Evolutionary conservation across 139 green algal genomes (phyloP), one percentile per base, ranked within the genome.

Genomic region (Zygnema cylindricum): DNA sequence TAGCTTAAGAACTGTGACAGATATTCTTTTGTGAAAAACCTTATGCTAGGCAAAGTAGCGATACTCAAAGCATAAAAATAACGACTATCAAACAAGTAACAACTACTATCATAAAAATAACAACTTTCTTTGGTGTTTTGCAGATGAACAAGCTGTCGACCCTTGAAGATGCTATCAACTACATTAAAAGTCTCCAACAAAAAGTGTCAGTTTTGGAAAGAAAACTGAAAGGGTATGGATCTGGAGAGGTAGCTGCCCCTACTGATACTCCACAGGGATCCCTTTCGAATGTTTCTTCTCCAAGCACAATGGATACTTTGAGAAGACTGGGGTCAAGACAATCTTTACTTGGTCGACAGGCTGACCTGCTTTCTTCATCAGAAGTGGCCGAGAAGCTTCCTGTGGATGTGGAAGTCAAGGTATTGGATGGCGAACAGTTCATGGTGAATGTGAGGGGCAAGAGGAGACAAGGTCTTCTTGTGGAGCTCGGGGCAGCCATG

Each of bases 61-160:
- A n/a, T n/a, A n/a, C n/a, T n/a, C n/a, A n/a, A n/a, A n/a, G n/a
- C n/a, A n/a, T n/a, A n/a, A n/a, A n/a, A n/a, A n/a, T n/a, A n/a
- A n/a, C n/a, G n/a, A n/a, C n/a, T n/a, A n/a, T n/a, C n/a, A n/a
- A n/a, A n/a, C n/a, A n/a, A n/a, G n/a, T n/a, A n/a, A n/a, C n/a
- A n/a, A n/a, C n/a, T n/a, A n/a, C n/a, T n/a, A n/a, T n/a, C n/a
- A n/a, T n/a, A n/a, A n/a, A n/a, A n/a, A n/a, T n/a, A n/a, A n/a
- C n/a, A n/a, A n/a, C n/a, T n/a, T n/a, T n/a, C n/a, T n/a, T n/a
- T n/a, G n/a, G n/a, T n/a, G 7, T 79, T 16, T 41, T 16, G 36
- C 71, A 79, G 77, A 84, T 84, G 77, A 84, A 84, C 25, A 84
- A 84, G 77, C 40, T 63, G 21, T 84, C 77, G 2, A 84, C 77